A percentile compares a stretch with the other conserved stretches of the same genome.
These are phyloP conservation scores for Sutorius eximius DNA, from an alignment of 1,284 basidiomycete species.

Conservation along the genomic window DNA sequence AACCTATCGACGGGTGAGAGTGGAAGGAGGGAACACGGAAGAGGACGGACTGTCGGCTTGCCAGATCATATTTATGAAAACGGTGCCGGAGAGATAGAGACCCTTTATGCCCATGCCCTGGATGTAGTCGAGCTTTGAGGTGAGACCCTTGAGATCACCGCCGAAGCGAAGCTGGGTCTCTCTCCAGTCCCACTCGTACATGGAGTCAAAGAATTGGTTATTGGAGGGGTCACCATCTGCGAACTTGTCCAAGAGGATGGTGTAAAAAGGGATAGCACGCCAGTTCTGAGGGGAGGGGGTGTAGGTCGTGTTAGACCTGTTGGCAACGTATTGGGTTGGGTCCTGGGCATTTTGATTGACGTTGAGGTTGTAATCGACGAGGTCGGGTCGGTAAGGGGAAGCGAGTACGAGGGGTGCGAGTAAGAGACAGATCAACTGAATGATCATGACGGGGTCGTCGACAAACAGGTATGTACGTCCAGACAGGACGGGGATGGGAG, in stretches of 20 bases:
- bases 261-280: constrained; percentile 83
- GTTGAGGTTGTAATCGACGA: constrained; percentile 83
- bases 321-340: constrained; percentile 68
- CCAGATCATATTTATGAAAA: constrained; percentile 93
- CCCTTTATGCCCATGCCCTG: constrained; percentile 82
- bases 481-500: too few relatives aligned
- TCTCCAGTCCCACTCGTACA: constrained; percentile 81
- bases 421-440: constrained; percentile 21
- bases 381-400: constrained; percentile 74
- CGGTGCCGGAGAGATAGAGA: constrained; percentile 88
- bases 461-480: background rate
- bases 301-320: constrained; percentile 65
- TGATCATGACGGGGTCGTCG: constrained; percentile 14
- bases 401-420: constrained; percentile 36
- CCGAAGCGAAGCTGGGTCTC: constrained; percentile 87
- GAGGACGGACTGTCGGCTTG: constrained; percentile 81
- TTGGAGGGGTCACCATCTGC: constrained; percentile 88
- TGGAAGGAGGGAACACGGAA: background rate
- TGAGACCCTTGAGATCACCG: constrained; percentile 80
- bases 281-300: constrained; percentile 83
- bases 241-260: constrained; percentile 87
- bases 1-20: constrained; percentile 52
- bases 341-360: constrained; percentile 72
- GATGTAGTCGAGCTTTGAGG: constrained; percentile 79
- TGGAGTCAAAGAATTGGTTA: constrained; percentile 82